A percentile compares a stretch with the other conserved stretches of the same genome.
Evolutionary conservation across 176 grass and related monocot genomes (phyloP).

Genomic region (Guadua angustifolia): DNA sequence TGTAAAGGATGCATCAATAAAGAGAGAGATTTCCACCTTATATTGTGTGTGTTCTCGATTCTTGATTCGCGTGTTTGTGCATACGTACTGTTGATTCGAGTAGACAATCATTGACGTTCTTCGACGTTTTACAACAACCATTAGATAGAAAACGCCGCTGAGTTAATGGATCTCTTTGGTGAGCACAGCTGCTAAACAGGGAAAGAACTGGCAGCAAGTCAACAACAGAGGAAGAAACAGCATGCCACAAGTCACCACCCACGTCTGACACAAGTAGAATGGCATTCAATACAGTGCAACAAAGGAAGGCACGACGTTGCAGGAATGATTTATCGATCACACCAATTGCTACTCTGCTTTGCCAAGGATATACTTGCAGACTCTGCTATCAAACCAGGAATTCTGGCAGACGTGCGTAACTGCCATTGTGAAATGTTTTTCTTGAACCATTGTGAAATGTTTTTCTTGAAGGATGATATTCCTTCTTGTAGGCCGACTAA

Average conservation of each 20-base stretch:
- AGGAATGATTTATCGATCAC: not conserved
- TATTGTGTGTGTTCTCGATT: no score
- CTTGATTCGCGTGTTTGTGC: no score
- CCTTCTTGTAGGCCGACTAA: not conserved
- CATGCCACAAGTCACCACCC: not conserved
- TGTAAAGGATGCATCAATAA: no score
- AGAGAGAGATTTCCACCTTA: no score
- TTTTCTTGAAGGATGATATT: not conserved
- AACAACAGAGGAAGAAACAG: not conserved
- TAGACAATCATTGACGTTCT: no score
- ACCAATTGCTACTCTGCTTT: constrained; percentile 1
- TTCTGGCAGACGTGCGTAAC: not conserved
- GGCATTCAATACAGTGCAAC: not conserved
- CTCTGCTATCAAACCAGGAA: not conserved
- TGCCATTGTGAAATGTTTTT: not conserved
- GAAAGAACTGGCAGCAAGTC: not conserved
- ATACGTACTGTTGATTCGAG: no score
- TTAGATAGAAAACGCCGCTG: not conserved
- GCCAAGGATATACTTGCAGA: not conserved
- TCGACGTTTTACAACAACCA: no score
- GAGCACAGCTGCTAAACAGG: not conserved
- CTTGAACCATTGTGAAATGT: not conserved
- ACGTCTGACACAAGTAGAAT: not conserved
- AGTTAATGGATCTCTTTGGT: not conserved
- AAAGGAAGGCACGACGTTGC: not conserved